Conservation (phyloP, 805 yeast species). For the Danielia reshetovae region DNA sequence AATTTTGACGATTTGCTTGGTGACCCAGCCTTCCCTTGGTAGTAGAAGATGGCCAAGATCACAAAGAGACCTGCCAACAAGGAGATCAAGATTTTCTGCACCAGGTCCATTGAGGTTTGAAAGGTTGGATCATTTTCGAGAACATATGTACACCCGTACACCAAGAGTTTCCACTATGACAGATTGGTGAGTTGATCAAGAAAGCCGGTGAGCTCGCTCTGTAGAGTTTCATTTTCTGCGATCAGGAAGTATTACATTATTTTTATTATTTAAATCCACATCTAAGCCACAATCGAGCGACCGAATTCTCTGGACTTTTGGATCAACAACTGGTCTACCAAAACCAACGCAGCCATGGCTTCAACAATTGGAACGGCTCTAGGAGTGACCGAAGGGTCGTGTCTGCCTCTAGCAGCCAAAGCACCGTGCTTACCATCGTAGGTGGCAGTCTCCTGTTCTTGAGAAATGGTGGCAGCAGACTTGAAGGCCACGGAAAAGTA, state of each 20-base stretch:
- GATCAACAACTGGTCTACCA: slow-evolving; percentile 79
- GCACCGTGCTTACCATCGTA: slow-evolving; percentile 87
- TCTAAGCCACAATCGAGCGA: slow-evolving; percentile 6
- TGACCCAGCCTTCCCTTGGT: slow-evolving; percentile 4
- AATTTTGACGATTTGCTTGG: slow-evolving; percentile 5
- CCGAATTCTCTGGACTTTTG: slow-evolving; percentile 74
- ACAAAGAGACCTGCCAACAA: slow-evolving; percentile 13
- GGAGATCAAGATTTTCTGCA: slow-evolving; percentile 13
- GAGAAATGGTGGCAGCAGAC: slow-evolving; percentile 96
- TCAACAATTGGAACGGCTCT: slow-evolving; percentile 98
- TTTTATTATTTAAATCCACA: no score
- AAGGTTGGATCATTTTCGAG: no score
- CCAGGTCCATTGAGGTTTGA: slow-evolving; percentile 9
- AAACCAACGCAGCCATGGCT: slow-evolving; percentile 94
- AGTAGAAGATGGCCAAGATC: slow-evolving; percentile 8
- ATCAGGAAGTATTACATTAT: no score
- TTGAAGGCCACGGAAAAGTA: slow-evolving; percentile 95
- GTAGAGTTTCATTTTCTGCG: no score
- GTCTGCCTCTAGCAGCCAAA: slow-evolving; percentile 95
- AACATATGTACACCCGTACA: not conserved
- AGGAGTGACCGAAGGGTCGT: slow-evolving; percentile 97
- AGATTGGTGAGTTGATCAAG: no score
- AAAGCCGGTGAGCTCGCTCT: no score
- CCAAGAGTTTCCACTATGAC: no score
- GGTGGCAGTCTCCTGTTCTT: slow-evolving; percentile 83